A percentile compares a stretch with the other conserved stretches of the same genome.
These are phyloP conservation scores for Aspergillus brasiliensis DNA, from an alignment of 2,329 filamentous ascomycete species.

Conservation along the genomic window DNA sequence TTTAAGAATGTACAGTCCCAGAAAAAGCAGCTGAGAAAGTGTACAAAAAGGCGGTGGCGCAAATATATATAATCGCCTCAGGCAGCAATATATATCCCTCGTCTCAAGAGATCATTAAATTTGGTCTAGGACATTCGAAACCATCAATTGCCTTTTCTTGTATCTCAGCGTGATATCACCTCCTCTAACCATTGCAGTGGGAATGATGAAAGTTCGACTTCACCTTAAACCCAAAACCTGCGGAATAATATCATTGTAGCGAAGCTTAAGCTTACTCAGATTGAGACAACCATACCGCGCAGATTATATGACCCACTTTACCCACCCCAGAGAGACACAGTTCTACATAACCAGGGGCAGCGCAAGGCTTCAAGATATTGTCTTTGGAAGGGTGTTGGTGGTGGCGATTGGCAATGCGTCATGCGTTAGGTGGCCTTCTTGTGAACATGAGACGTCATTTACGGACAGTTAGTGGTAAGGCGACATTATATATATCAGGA, in stretches of 20 bases:
- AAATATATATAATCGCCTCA: too few relatives aligned
- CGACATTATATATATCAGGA: not conserved
- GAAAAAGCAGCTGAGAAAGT: too few relatives aligned
- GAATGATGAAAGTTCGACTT: not conserved
- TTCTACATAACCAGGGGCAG: not conserved
- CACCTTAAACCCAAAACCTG: not conserved
- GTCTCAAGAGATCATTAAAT: too few relatives aligned
- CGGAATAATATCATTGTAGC: not conserved
- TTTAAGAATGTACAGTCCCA: too few relatives aligned
- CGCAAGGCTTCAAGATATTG: not conserved
- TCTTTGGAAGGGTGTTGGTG: not conserved
- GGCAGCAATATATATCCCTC: too few relatives aligned
- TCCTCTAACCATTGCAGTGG: not conserved
- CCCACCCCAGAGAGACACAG: not conserved
- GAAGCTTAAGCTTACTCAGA: not conserved
- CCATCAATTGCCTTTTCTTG: too few relatives aligned
- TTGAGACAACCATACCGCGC: too few relatives aligned
- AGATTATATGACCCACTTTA: not conserved
- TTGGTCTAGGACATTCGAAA: too few relatives aligned
- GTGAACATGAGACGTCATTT: not conserved
- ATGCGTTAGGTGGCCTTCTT: not conserved
- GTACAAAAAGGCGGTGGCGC: too few relatives aligned
- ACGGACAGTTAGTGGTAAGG: not conserved
- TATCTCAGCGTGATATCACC: not conserved
- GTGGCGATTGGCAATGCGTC: not conserved